A percentile compares a stretch with the other conserved stretches of the same genome.
These are phyloP conservation scores for Calonectria fujianensis DNA, from an alignment of 2,329 filamentous ascomycete genomes.

Conservation along the genomic window DNA sequence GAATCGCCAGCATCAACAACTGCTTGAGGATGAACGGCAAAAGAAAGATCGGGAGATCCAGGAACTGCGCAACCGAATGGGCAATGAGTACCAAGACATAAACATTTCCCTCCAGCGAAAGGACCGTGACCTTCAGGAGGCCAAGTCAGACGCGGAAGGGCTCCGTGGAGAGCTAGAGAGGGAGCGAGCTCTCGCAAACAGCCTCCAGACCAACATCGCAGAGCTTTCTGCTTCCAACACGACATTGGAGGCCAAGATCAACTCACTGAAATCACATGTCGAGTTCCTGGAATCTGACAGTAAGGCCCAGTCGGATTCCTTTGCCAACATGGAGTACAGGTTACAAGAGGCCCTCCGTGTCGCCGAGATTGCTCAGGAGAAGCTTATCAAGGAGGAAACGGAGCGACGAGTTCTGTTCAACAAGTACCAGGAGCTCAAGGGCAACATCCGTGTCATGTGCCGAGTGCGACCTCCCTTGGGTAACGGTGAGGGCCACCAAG, in stretches of 20 bases:
- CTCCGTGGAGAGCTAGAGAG: conserved; percentile 73
- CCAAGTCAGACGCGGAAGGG: conserved; percentile 66
- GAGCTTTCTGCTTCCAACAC: conserved; percentile 77
- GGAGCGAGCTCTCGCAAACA: conserved; percentile 78
- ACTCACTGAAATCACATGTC: conserved; percentile 86
- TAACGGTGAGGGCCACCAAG: conserved; percentile 76
- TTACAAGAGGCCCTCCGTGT: conserved; percentile 85
- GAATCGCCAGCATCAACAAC: conserved; percentile 76
- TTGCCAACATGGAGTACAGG: conserved; percentile 85
- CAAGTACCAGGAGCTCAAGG: conserved; percentile 97
- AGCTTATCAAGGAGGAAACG: conserved; percentile 93
- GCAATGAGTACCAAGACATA: conserved; percentile 71
- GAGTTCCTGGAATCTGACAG: conserved; percentile 93
- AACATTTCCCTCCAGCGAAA: conserved; percentile 69
- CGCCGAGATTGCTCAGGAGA: conserved; percentile 83
- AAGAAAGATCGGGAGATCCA: conserved; percentile 77
- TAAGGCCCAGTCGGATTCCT: conserved; percentile 91
- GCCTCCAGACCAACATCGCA: conserved; percentile 71
- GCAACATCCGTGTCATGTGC: conserved; percentile 99
- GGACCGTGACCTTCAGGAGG: conserved; percentile 72
- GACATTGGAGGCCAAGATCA: conserved; percentile 83
- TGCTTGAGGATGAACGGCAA: conserved; percentile 79
- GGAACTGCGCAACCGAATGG: conserved; percentile 74
- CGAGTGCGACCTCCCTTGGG: conserved; percentile 87
- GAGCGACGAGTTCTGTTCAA: conserved; percentile 95